Evolutionary conservation across 2,329 filamentous ascomycete genomes (phyloP), one percentile per base, ranked within the genome.

Genomic region (Sporothrix protearum): DNA sequence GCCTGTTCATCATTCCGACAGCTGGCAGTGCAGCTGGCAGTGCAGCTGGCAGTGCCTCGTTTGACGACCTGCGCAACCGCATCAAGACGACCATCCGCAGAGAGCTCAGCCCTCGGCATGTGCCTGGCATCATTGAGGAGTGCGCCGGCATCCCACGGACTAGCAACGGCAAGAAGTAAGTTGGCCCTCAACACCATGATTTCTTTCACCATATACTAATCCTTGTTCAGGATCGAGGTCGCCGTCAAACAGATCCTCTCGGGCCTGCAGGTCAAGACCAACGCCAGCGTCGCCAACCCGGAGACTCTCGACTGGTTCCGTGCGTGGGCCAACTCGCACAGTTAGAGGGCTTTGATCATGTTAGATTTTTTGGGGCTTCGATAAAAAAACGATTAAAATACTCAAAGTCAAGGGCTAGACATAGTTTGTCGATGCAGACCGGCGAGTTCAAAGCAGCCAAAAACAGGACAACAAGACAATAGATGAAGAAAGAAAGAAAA

Each of bases 221-320:
- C 12, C n/a, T 6, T 5, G 28, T 28, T 16, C 51, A 92, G 91
- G 81, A 93, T 99, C 73, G 95, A 99, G 80, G 94, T 96, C 64
- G 93, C 93, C 0, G 95, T 98, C 6, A 98, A 98, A 84, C 94
- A 97, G 81, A 97, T 98, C 59, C 82, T 99, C 1, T 97, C 93
- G 36, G 95, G 94, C 0, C 83, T 94, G 80, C 88, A 92, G 69
- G 89, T 97, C 75, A 94, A 94, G 83, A 96, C 93, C 0, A 94
- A 93, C 66, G 94, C 94, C 0, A 96, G 93, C 77, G 94, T 98
- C n/a, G 93, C 93, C 4, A 98, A 98, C 80, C 90, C 92, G 1
- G 92, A 91, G 75, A 94, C 94, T 75, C 81, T 99, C 75, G 91
- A 93, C 53, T 98, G 93, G 92, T 98, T 97, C 81, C 86, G 88